Base-by-base conservation (phyloP, 352 stramenopile genomes). In the Albugo laibachii region DNA sequence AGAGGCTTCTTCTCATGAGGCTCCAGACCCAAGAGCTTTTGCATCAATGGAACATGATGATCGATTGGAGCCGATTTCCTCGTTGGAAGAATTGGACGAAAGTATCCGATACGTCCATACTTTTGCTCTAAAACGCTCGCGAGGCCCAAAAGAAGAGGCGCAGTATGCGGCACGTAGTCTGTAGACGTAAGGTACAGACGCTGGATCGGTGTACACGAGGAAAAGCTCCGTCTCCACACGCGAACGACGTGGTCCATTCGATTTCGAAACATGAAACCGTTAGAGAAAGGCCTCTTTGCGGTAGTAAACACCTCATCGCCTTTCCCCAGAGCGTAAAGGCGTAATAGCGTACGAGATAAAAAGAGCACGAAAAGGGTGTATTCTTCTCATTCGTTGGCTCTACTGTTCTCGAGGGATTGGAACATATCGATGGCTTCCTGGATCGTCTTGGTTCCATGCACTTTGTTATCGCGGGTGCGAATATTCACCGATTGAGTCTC, bases 341-440 rank as follows among this genome's bases (percentile, higher is more conserved):
- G n/a, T n/a, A n/a, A n/a, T n/a, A n/a, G n/a, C n/a, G n/a, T n/a
- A n/a, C n/a, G n/a, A n/a, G n/a, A n/a, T n/a, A n/a, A n/a, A n/a
- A n/a, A n/a, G n/a, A n/a, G n/a, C 3, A 31, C 8, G 24, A 31
- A 31, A 10, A 10, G 3, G 24, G 24, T 31, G 24, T 31, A 31
- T 31, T 31, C 44, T 65, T 82, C 80, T 51, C 80, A 69, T 20
- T 84, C 74, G 24, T 59, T 47, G 36, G 67, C 55, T 57, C 82
- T 83, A 58, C 64, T 80, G 48, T 66, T 49, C 49, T 81, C 70
- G 36, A 95, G 59, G 44, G 83, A 49, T 58, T 95, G 84, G 47
- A 96, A 91, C 71, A 94, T 91, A 35, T 70, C 70, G 56, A 98
- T 92, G 37, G 94, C 81, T 49, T 97, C 92, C n/a, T 87, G 75